Evolutionary conservation across 2,329 filamentous ascomycete species (phyloP), one percentile per base, ranked within the genome.

Genomic region (Ophiostoma quercus): DNA sequence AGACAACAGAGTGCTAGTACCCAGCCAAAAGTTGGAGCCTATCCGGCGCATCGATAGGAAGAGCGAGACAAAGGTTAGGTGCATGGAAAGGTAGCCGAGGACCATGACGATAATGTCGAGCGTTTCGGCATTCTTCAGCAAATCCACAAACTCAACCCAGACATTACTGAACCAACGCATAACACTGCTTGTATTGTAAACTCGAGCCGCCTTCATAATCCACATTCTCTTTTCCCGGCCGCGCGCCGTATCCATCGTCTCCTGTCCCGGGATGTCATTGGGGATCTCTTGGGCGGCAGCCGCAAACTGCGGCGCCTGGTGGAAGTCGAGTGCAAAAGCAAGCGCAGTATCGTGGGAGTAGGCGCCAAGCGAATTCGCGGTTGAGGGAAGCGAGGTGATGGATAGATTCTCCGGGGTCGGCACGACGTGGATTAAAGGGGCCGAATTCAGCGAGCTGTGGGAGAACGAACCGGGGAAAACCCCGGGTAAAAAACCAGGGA

Each of bases 41-140:
- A 99, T 87, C 71, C 93, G 89, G 75, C 93, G 89, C 95, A 99
- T 98, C 39, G 95, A 97, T 73, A 98, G 84, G 83, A 99, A 98
- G n/a, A 99, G 88, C 39, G 95, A 98, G 62, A 97, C 91, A 77
- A 99, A 99, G 7, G 95, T 99, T 77, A 98, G 82, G 79, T 99
- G 94, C 95, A 99, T 99, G 67, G 94, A 93, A 68, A 98, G 84
- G 79, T 99, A 99, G 66, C 95, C 95, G 47, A 99, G 85, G 37
- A 92, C 87, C 94, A 99, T 98, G 79, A 99, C 99, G 77, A 96
- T 85, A 76, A 99, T 97, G 76, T 99, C 95, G 70, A 98, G 87
- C 1, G 92, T 94, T 80, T 99, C 94, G 41, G 95, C 95, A 77
- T 97, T 97, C 87, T 95, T 88, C 72, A 86, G 78, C 39, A 85